Conservation (phyloP, 73 alveolate species). For the Tetrahymena malaccensis region DNA sequence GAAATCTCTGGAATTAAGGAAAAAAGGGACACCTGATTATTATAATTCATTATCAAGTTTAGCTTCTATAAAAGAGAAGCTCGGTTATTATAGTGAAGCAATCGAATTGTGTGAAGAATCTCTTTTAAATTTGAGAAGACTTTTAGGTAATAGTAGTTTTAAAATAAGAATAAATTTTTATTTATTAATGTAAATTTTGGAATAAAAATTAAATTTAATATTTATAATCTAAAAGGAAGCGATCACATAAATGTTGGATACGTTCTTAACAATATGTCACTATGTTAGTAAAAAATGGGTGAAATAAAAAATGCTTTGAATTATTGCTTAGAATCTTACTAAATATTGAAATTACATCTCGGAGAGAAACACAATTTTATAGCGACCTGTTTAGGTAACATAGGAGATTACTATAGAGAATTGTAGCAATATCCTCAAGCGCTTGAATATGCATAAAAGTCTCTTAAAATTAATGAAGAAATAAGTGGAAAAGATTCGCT, state of each 20-base stretch:
- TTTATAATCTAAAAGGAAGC: neutral
- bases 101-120: neutral
- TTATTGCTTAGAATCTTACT: neutral
- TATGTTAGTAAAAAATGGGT: neutral
- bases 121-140: neutral
- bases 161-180: no score
- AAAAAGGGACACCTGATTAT: neutral
- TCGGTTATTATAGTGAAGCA: neutral
- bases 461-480: neutral
- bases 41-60: neutral
- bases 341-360: neutral
- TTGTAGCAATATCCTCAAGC: neutral
- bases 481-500: neutral
- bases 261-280: neutral
- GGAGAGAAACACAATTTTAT: neutral
- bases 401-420: neutral
- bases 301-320: neutral
- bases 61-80: neutral
- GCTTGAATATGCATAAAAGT: neutral
- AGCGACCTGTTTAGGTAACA: neutral
- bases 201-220: neutral
- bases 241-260: neutral
- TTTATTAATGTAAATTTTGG: no score
- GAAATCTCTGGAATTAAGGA: neutral
- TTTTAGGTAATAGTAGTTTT: neutral